These are phyloP conservation scores for Exophiala oligosperma DNA, from an alignment of 2,329 filamentous ascomycete genomes.

Conservation along the genomic window DNA sequence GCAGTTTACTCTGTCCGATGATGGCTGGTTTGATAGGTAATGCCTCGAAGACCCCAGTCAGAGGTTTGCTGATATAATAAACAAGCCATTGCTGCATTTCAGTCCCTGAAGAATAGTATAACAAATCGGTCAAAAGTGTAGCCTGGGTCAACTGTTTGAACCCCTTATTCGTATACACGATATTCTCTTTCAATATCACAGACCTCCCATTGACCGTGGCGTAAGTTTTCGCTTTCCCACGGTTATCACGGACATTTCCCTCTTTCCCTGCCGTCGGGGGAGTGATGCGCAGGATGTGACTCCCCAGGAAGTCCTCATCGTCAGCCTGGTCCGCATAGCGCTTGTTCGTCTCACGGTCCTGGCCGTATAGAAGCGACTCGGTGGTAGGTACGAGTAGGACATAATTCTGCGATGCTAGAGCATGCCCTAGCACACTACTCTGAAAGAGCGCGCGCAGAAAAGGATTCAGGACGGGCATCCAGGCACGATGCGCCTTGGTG, in stretches of 20 bases:
- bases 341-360: slow-evolving; percentile 81
- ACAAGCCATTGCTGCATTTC: slow-evolving; percentile 93
- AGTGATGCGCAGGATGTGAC: slow-evolving; percentile 90
- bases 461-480: slow-evolving; percentile 98
- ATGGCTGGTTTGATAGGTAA: slow-evolving; percentile 37
- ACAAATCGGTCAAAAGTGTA: slow-evolving; percentile 76
- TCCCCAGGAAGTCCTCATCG: slow-evolving; percentile 92
- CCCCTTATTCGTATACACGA: slow-evolving; percentile 95
- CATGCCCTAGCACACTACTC: slow-evolving; percentile 89
- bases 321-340: slow-evolving; percentile 76
- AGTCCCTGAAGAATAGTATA: slow-evolving; percentile 87
- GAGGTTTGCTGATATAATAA: slow-evolving; percentile 89
- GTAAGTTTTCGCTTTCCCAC: slow-evolving; percentile 92
- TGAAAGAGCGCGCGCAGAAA: slow-evolving; percentile 98
- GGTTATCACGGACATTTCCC: slow-evolving; percentile 75
- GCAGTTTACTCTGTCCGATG: slow-evolving; percentile 28
- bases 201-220: slow-evolving; percentile 89
- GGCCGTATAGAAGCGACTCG: slow-evolving; percentile 82
- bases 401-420: slow-evolving; percentile 86
- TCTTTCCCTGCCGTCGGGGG: slow-evolving; percentile 53
- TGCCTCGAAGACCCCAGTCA: slow-evolving; percentile 83
- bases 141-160: slow-evolving; percentile 92
- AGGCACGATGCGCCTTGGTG: slow-evolving; percentile 40
- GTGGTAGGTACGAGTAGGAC: slow-evolving; percentile 91
- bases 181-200: slow-evolving; percentile 89